A percentile compares a stretch with the other conserved stretches of the same genome.
Evolutionary conservation across 2,329 filamentous ascomycete genomes (phyloP).

Genomic region (Nemania bipapillata): DNA sequence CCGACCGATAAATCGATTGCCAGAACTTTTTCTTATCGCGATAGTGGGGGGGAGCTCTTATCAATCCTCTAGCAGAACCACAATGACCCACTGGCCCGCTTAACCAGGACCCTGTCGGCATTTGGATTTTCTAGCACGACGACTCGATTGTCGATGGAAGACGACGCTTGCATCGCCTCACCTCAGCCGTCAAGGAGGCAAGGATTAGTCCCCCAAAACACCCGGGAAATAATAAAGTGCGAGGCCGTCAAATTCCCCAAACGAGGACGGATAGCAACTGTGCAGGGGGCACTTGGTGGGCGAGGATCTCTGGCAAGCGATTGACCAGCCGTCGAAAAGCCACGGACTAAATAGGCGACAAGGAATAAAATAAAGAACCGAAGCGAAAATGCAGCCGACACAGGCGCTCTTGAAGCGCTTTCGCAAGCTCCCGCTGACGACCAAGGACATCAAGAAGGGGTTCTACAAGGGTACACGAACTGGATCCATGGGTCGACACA

Average conservation of each 20-base stretch:
- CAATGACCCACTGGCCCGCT: constrained; percentile 19
- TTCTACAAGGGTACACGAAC: constrained; percentile 97
- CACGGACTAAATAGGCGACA: background rate
- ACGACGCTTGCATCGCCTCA: background rate
- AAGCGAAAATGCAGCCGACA: constrained; percentile 71
- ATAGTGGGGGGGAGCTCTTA: constrained; percentile 42
- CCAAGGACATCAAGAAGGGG: constrained; percentile 90
- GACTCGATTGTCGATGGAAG: background rate
- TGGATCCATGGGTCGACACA: constrained; percentile 86
- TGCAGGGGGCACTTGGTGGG: background rate
- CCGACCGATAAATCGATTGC: constrained; percentile 21
- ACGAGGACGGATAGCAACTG: too few species aligned
- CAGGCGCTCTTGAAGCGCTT: constrained; percentile 73
- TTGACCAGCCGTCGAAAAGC: background rate
- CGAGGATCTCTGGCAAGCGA: background rate
- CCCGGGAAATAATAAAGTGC: background rate
- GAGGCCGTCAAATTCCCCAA: background rate
- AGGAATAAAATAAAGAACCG: background rate
- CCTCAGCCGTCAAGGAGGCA: background rate
- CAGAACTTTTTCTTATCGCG: constrained; percentile 44
- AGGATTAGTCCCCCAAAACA: background rate
- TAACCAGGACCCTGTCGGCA: constrained; percentile 3
- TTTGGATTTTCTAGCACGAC: constrained; percentile 32
- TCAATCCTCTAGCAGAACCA: constrained; percentile 1
- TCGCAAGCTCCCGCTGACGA: constrained; percentile 82